Evolutionary conservation across 345 rosid genomes (phyloP).

Genomic region (Arabis alpina): DNA sequence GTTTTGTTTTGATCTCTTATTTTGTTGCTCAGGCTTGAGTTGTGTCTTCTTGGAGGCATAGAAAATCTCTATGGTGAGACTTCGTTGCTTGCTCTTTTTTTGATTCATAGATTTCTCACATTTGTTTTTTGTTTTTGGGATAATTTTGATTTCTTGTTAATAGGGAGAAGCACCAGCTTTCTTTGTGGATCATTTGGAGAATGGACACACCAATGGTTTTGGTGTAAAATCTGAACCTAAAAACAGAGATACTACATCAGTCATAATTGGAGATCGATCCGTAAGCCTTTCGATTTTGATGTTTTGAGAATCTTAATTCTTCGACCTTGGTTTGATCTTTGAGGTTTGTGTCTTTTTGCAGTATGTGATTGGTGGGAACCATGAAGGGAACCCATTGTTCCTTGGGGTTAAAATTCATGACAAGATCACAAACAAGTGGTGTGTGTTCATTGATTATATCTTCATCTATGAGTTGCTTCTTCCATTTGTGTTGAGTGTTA

Average conservation of each 20-base stretch:
- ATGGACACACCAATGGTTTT: conserved; percentile 53
- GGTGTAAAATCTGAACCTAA: conserved; percentile 51
- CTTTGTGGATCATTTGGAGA: conserved; percentile 47
- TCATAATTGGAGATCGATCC: conserved; percentile 53
- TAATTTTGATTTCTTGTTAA: conserved; percentile 33
- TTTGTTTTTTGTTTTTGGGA: not conserved
- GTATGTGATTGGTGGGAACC: conserved; percentile 68
- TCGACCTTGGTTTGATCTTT: conserved; percentile 32
- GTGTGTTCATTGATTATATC: conserved; percentile 6
- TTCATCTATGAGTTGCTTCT: conserved; percentile 25
- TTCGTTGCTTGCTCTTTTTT: conserved; percentile 36
- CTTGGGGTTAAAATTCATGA: conserved; percentile 62
- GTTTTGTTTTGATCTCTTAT: conserved; percentile 42
- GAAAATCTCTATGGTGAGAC: conserved; percentile 82
- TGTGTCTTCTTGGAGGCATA: conserved; percentile 60
- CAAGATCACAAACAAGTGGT: conserved; percentile 57
- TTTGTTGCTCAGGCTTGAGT: conserved; percentile 60
- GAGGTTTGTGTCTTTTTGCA: conserved; percentile 45
- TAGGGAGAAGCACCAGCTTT: conserved; percentile 90
- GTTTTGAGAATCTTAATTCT: not conserved
- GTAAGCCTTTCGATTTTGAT: conserved; percentile 48
- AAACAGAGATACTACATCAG: conserved; percentile 47
- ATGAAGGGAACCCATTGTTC: conserved; percentile 56
- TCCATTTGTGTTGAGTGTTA: conserved; percentile 19
- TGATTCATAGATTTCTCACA: conserved; percentile 32